Base-by-base conservation (phyloP, 352 stramenopile genomes). In the Globisporangium parvum region DNA sequence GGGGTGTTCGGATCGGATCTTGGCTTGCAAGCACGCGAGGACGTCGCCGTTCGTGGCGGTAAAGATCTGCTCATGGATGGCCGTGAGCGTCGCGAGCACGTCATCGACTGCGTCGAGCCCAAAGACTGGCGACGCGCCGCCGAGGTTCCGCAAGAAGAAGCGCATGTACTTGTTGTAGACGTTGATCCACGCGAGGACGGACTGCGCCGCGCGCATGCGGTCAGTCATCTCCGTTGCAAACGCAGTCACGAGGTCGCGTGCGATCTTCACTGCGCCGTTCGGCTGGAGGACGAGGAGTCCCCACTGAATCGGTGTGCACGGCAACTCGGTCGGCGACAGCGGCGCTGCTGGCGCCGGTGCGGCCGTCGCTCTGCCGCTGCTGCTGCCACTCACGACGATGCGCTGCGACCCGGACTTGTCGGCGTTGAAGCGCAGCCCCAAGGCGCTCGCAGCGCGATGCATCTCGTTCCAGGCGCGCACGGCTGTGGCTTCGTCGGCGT, bases 111-210 rank as follows among this genome's bases (percentile, higher is more conserved):
- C 63, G 20, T 41, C 42, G 2, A 76, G 35, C 3, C 65, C 65
- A 47, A 76, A 73, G 48, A 73, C 66, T 31, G 41, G 48, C 31
- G 65, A 69, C 15, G 61, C 65, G 31, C 37, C 70, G 26, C 73
- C 68, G 54, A 83, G 73, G 60, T 74, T 80, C 33, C 70, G 70
- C 14, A 80, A 52, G 56, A 83, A 80, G 52, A 80, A 78, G 21
- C 60, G 47, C 70, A 83, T 76, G 66, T 80, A 83, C 59, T 80
- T 80, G 60, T 83, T 83, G 70, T 80, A 83, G 53, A 80, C 65
- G 35, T 75, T 77, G 40, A 77, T 61, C 62, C 67, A 77, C 14
- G 62, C 50, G 23, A 82, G 68, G 2, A 69, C 66, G 1, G 73
- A 71, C 1, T 47, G 42, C 1, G 70, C 63, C 44, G 61, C 63